These are phyloP conservation scores for Antarctomyces pellizariae DNA, from an alignment of 495 filamentous ascomycete species.

Conservation along the genomic window DNA sequence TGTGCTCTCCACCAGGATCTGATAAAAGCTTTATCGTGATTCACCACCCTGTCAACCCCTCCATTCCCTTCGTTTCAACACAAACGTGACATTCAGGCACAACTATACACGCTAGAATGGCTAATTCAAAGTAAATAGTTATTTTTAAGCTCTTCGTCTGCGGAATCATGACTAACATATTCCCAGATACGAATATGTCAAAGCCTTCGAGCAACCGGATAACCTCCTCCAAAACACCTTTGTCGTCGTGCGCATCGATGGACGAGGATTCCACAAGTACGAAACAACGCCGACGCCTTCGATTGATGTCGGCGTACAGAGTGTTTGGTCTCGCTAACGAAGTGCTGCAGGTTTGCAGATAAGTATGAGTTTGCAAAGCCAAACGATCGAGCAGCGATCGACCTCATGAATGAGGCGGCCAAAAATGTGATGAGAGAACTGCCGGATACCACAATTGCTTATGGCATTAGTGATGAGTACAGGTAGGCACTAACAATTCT, in stretches of 20 bases:
- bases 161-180: no score
- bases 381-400: constrained; percentile 66
- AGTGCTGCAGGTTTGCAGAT: constrained; percentile 34
- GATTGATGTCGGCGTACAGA: background rate
- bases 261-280: constrained; percentile 77
- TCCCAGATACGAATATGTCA: constrained; percentile 90
- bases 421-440: constrained; percentile 61
- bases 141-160: no score
- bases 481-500: constrained; percentile 39
- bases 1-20: no score
- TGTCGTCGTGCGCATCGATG: constrained; percentile 84
- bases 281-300: constrained; percentile 8
- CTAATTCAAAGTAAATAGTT: no score
- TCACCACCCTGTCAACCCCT: no score
- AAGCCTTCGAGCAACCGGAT: constrained; percentile 63
- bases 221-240: constrained; percentile 70
- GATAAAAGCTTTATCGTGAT: no score
- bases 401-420: constrained; percentile 89
- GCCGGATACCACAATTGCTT: constrained; percentile 65
- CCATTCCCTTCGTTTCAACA: no score
- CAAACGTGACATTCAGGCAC: no score
- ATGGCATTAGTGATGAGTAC: constrained; percentile 86
- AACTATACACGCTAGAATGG: no score
- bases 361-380: constrained; percentile 78
- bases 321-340: no score